Conservation (phyloP, 495 filamentous ascomycete species). For the Hyphodiscus hymeniophilus region DNA sequence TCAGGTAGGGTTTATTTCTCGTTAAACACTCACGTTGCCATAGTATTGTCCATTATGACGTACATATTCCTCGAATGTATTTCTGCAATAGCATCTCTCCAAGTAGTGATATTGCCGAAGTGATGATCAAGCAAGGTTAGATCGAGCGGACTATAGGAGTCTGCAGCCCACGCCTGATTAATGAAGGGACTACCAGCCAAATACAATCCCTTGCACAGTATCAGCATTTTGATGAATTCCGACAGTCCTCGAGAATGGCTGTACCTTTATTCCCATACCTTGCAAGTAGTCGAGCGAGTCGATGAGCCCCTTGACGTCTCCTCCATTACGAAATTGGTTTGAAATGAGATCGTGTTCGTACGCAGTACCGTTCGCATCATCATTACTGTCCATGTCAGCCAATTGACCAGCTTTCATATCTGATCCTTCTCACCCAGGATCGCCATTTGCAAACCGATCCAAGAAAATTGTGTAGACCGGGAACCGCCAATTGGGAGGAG, state of each 20-base stretch:
- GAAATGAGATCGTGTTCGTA: slow-evolving; percentile 63
- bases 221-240: slow-evolving; percentile 9
- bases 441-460: slow-evolving; percentile 65
- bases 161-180: slow-evolving; percentile 64
- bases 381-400: slow-evolving; percentile 40
- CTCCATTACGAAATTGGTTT: slow-evolving; percentile 69
- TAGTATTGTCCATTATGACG: slow-evolving; percentile 64
- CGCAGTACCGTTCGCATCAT: slow-evolving; percentile 58
- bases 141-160: slow-evolving; percentile 59
- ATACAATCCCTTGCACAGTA: slow-evolving; percentile 47
- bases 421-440: slow-evolving; percentile 45
- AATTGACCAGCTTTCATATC: no score
- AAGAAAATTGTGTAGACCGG: slow-evolving; percentile 66
- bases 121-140: slow-evolving; percentile 65
- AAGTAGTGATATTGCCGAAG: slow-evolving; percentile 53
- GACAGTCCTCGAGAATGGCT: not conserved
- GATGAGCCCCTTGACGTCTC: slow-evolving; percentile 55
- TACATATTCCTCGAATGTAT: slow-evolving; percentile 63
- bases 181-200: slow-evolving; percentile 61
- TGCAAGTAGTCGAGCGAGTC: slow-evolving; percentile 67
- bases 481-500: slow-evolving; percentile 62
- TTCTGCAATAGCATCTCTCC: slow-evolving; percentile 55
- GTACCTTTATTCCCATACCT: slow-evolving; percentile 65
- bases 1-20: slow-evolving; percentile 14
- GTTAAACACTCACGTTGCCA: slow-evolving; percentile 47